phyloP scores from a whole-genome alignment of 2,329 filamentous ascomycete species.

The Phyllosticta citrichinensis region DNA sequence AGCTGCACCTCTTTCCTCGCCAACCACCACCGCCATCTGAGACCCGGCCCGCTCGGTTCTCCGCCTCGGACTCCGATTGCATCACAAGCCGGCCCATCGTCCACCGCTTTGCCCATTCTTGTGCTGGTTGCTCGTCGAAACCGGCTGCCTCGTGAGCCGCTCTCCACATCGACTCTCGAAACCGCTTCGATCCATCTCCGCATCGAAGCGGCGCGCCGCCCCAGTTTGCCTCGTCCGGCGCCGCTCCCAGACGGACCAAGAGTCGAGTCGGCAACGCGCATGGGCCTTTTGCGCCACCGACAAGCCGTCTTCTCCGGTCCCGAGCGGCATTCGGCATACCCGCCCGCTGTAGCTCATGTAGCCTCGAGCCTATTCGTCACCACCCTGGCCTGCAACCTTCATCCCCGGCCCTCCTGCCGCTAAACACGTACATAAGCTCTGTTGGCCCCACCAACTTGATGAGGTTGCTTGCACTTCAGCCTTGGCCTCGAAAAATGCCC shows the following conservation, averaged over 20 bases:
- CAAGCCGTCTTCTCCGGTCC: background rate
- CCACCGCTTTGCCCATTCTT: background rate
- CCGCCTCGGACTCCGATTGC: slow-evolving; percentile 3
- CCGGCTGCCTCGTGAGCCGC: background rate
- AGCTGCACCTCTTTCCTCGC: background rate
- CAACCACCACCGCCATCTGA: background rate
- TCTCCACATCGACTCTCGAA: background rate
- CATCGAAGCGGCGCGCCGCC: background rate
- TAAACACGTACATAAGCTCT: background rate
- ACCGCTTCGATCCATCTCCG: background rate
- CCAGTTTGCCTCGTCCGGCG: background rate
- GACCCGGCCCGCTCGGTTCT: slow-evolving; percentile 1
- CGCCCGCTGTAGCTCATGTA: too few relatives aligned
- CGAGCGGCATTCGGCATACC: background rate
- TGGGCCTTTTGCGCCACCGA: background rate
- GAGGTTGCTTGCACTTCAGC: background rate
- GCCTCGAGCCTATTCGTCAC: too few relatives aligned
- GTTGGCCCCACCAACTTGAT: background rate
- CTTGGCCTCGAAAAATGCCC: background rate
- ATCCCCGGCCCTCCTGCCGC: background rate
- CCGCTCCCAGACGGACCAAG: background rate
- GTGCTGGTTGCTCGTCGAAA: background rate
- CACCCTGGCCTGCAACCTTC: background rate
- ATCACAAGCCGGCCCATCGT: background rate
- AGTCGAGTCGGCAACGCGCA: background rate